Evolutionary conservation across 495 filamentous ascomycete genomes (phyloP).

Genomic region (Glutinoglossum americanum): DNA sequence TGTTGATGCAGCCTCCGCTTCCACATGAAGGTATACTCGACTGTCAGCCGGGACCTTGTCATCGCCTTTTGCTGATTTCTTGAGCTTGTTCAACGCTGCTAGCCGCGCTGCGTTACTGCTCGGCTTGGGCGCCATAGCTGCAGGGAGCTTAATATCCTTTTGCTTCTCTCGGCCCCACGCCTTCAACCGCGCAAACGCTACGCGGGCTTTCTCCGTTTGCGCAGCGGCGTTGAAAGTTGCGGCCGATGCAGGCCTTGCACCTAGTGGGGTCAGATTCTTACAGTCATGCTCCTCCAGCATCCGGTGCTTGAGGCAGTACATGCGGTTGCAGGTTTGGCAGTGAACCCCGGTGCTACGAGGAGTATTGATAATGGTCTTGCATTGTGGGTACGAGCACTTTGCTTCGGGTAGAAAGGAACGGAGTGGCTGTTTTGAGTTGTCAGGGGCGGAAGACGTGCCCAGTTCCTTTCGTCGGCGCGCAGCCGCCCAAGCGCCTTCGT

Average conservation of each 20-base stretch:
- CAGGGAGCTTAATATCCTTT: constrained; percentile 16
- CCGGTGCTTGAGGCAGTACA: constrained; percentile 87
- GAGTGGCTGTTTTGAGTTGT: constrained; percentile 5
- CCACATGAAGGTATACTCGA: constrained; percentile 66
- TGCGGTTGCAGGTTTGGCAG: constrained; percentile 56
- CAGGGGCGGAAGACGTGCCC: constrained; percentile 7
- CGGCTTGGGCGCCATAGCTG: constrained; percentile 19
- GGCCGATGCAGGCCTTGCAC: constrained; percentile 29
- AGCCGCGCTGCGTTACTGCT: constrained; percentile 37
- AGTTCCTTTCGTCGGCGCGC: constrained; percentile 28
- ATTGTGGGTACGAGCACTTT: constrained; percentile 48
- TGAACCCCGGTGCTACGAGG: constrained; percentile 55
- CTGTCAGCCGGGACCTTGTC: constrained; percentile 55
- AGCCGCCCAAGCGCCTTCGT: constrained; percentile 66
- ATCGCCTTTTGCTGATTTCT: constrained; percentile 76
- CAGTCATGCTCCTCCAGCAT: constrained; percentile 79
- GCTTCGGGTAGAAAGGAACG: background rate
- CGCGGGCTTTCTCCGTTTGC: constrained; percentile 29
- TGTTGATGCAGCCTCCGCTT: constrained; percentile 60
- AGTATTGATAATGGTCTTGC: constrained; percentile 76
- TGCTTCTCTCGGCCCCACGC: constrained; percentile 46
- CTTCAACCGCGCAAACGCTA: constrained; percentile 40
- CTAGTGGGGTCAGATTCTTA: constrained; percentile 41
- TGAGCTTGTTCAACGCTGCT: constrained; percentile 48
- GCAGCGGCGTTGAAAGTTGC: constrained; percentile 12